These are phyloP conservation scores for Kewa caespitosa DNA, from an alignment of 179 eudicot species.

Conservation along the genomic window DNA sequence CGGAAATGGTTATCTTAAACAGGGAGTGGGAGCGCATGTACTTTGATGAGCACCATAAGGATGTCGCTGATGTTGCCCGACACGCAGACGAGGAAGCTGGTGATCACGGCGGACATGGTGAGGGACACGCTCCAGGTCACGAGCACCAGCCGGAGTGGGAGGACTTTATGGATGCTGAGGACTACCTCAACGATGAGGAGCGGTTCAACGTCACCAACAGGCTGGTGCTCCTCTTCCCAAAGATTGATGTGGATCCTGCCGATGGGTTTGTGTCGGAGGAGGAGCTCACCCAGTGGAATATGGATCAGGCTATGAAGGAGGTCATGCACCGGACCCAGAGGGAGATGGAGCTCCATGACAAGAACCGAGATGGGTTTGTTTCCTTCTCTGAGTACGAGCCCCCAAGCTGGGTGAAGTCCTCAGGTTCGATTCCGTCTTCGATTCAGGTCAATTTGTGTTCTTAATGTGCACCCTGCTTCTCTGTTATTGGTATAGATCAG, in stretches of 20 bases:
- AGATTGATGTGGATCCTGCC: constrained; percentile 59
- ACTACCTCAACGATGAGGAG: constrained; percentile 80
- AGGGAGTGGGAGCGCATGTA: constrained; percentile 65
- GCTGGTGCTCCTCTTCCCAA: constrained; percentile 63
- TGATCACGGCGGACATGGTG: constrained; percentile 13
- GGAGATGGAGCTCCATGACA: constrained; percentile 89
- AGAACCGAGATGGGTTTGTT: constrained; percentile 73
- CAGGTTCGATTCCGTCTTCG: constrained; percentile 36
- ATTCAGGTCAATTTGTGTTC: neutral
- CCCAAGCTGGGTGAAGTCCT: constrained; percentile 66
- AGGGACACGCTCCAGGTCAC: constrained; percentile 32
- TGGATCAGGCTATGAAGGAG: constrained; percentile 53
- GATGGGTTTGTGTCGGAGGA: constrained; percentile 60
- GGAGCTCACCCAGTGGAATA: constrained; percentile 71
- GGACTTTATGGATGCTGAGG: constrained; percentile 76
- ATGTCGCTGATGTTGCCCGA: constrained; percentile 25
- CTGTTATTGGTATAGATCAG: neutral
- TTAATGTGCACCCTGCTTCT: too few relatives aligned
- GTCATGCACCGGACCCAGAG: constrained; percentile 67
- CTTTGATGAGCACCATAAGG: constrained; percentile 50
- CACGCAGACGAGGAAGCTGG: neutral
- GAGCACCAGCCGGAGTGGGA: constrained; percentile 84
- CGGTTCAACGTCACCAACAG: constrained; percentile 72
- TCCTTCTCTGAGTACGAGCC: constrained; percentile 79
- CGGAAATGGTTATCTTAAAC: too few relatives aligned